These are phyloP conservation scores for Pseudogymnoascus verrucosus DNA, from an alignment of 2,329 filamentous ascomycete genomes.

Conservation along the genomic window DNA sequence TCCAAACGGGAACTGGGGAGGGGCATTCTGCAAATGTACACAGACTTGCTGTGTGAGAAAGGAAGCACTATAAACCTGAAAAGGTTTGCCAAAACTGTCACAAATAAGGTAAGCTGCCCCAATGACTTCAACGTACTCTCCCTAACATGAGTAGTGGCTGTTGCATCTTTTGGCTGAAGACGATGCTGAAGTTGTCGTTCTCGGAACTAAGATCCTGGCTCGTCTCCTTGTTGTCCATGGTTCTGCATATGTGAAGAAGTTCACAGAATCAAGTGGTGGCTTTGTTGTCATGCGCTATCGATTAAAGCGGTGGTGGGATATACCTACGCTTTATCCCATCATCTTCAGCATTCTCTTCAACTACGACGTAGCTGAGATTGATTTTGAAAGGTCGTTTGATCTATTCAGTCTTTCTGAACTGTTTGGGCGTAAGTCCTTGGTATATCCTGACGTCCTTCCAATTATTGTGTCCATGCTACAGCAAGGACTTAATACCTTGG, in stretches of 20 bases:
- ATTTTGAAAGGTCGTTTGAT: conserved; percentile 67
- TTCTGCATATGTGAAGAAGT: conserved; percentile 73
- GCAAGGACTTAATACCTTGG: conserved; percentile 66
- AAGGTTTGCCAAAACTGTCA: conserved; percentile 89
- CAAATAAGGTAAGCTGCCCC: conserved; percentile 65
- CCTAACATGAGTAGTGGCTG: conserved; percentile 59
- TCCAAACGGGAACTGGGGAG: conserved; percentile 66
- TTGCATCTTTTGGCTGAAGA: conserved; percentile 84
- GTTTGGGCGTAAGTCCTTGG: conserved; percentile 61
- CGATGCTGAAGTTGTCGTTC: conserved; percentile 72
- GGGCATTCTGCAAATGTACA: conserved; percentile 69
- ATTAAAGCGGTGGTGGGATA: conserved; percentile 81
- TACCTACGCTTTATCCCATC: conserved; percentile 76
- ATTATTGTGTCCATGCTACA: conserved; percentile 84
- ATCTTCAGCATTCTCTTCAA: conserved; percentile 86
- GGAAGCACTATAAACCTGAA: conserved; percentile 61
- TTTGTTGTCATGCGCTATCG: conserved; percentile 78
- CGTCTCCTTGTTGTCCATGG: conserved; percentile 79
- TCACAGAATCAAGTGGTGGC: conserved; percentile 65
- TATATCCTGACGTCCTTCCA: conserved; percentile 68
- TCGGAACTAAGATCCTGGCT: conserved; percentile 75
- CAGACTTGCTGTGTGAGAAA: conserved; percentile 67
- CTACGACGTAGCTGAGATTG: conserved; percentile 65
- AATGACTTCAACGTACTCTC: conserved; percentile 6
- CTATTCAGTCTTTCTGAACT: conserved; percentile 64